A percentile compares a stretch with the other conserved stretches of the same genome.
phyloP scores from a whole-genome alignment of 768 basidiomycete species.

The Brasilioporus rufonigricans region DNA sequence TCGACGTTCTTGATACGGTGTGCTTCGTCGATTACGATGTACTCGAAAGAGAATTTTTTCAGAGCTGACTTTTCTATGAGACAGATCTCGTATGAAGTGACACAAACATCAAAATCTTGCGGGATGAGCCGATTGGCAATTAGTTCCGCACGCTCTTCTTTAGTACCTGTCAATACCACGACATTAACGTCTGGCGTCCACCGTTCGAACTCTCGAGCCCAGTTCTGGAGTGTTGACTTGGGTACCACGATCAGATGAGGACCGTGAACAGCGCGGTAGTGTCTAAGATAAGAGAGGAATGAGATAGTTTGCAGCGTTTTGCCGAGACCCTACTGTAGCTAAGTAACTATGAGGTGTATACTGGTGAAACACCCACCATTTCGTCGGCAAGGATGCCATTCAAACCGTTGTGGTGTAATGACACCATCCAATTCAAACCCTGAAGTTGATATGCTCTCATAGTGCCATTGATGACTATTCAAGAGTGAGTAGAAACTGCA shows the following conservation, averaged over 20 bases:
- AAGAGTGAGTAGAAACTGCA: constrained; percentile 1
- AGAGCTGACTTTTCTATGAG: constrained; percentile 91
- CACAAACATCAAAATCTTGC: constrained; percentile 89
- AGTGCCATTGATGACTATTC: constrained; percentile 75
- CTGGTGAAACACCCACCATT: constrained; percentile 53
- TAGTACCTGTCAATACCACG: constrained; percentile 78
- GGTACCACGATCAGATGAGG: constrained; percentile 97
- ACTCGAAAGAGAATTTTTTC: constrained; percentile 95
- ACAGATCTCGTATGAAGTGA: constrained; percentile 97
- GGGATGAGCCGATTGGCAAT: constrained; percentile 77
- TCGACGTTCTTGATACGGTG: constrained; percentile 99
- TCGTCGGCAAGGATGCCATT: constrained; percentile 98
- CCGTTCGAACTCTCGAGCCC: constrained; percentile 86
- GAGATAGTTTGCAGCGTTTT: constrained; percentile 98
- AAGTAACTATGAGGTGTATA: neutral
- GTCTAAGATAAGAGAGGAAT: constrained; percentile 92
- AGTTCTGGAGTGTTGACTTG: constrained; percentile 98
- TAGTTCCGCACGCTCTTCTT: constrained; percentile 84
- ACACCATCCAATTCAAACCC: constrained; percentile 97
- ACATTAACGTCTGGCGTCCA: constrained; percentile 92
- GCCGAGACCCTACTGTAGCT: constrained; percentile 74
- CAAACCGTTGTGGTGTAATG: constrained; percentile 91
- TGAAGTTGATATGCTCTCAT: constrained; percentile 97
- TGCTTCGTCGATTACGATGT: constrained; percentile 97
- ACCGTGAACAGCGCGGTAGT: constrained; percentile 69